Evolutionary conservation across 352 stramenopile species (phyloP).

Genomic region (Globisporangium paddicum): DNA sequence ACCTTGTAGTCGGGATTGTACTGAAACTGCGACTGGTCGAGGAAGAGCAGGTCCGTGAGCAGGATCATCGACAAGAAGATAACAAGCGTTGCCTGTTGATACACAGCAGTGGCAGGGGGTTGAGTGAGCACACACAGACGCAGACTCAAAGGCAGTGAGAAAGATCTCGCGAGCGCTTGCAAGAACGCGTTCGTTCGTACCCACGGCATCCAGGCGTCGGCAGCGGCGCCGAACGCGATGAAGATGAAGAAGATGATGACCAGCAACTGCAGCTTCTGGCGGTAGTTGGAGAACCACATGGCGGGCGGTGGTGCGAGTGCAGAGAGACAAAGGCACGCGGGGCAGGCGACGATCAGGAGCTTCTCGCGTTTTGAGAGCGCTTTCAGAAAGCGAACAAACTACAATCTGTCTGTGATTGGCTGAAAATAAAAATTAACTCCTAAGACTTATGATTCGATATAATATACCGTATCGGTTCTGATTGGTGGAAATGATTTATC

Average conservation of each 20-base stretch:
- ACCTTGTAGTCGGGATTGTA: slow-evolving; percentile 87
- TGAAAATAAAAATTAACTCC: not conserved
- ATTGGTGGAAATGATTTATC: not conserved
- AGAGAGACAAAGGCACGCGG: not conserved
- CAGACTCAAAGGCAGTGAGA: not conserved
- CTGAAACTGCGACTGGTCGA: slow-evolving; percentile 69
- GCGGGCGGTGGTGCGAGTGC: slow-evolving; percentile 7
- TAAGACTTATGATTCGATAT: not conserved
- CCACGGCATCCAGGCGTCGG: slow-evolving; percentile 79
- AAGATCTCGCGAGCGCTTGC: not conserved
- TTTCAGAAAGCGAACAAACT: not conserved
- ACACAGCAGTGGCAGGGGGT: not conserved
- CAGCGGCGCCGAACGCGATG: slow-evolving; percentile 65
- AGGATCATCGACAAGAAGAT: slow-evolving; percentile 74
- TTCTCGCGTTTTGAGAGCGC: slow-evolving; percentile 2
- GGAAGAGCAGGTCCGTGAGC: slow-evolving; percentile 67
- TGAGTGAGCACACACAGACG: not conserved
- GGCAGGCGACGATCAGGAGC: not conserved
- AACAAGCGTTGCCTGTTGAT: slow-evolving; percentile 56
- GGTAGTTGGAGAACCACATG: slow-evolving; percentile 75
- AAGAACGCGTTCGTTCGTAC: slow-evolving; percentile 31
- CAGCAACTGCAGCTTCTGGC: slow-evolving; percentile 77
- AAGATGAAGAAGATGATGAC: slow-evolving; percentile 83
- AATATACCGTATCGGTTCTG: not conserved
- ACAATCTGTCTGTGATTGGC: not conserved